phyloP scores from a whole-genome alignment of 305 asterid species.

The Petunia hybrid region DNA sequence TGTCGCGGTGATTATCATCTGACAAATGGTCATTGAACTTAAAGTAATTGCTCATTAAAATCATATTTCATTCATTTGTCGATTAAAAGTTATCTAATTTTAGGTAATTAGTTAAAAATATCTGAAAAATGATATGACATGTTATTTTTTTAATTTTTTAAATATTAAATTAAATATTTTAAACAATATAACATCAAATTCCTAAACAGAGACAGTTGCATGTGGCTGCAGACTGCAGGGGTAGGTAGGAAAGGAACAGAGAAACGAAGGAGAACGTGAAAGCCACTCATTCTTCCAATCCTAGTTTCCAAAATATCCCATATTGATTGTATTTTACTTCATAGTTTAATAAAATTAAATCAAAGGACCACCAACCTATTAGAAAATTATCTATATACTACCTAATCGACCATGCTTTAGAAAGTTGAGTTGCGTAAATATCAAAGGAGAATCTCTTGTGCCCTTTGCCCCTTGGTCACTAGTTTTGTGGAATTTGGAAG shows the following conservation, averaged over 20 bases:
- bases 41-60: no score
- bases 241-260: slow-evolving; percentile 12
- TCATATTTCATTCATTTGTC: no score
- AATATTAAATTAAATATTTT: no score
- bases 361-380: background rate
- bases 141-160: no score
- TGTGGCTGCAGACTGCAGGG: background rate
- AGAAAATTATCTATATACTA: background rate
- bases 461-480: background rate
- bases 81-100: no score
- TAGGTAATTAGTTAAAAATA: no score
- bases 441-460: background rate
- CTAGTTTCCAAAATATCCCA: background rate
- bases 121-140: no score
- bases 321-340: background rate
- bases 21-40: no score
- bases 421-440: background rate
- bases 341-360: background rate
- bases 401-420: background rate
- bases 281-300: background rate
- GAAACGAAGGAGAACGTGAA: background rate
- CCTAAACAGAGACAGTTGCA: no score
- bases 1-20: no score
- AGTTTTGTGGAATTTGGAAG: background rate
- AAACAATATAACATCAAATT: no score